These are phyloP conservation scores for Globisporangium cystogenes DNA, from an alignment of 352 stramenopile species.

Conservation along the genomic window DNA sequence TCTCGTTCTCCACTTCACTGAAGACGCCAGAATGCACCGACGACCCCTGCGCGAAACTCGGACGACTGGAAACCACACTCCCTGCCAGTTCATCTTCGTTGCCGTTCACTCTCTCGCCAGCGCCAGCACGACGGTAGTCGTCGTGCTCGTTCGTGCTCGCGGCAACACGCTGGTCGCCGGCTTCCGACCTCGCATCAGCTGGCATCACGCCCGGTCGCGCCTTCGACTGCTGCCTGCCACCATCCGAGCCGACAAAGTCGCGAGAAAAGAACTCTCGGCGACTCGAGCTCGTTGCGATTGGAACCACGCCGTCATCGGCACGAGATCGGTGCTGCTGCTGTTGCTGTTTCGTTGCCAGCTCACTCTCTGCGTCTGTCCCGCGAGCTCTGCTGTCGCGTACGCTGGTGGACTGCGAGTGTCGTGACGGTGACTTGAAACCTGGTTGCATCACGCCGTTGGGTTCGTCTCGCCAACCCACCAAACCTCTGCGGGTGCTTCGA, in stretches of 20 bases:
- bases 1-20: neutral
- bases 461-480: neutral
- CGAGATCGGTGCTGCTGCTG: neutral
- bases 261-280: too few relatives aligned
- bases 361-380: neutral
- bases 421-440: neutral
- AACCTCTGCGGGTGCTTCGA: neutral
- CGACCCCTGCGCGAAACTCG: neutral
- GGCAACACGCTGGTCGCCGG: neutral
- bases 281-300: too few relatives aligned
- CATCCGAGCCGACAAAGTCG: too few relatives aligned
- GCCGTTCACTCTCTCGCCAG: too few relatives aligned
- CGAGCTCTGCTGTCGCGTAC: neutral
- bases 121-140: neutral
- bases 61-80: neutral
- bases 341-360: neutral
- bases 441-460: neutral
- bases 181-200: too few relatives aligned
- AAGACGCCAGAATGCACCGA: constrained; percentile 3
- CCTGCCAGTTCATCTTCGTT: neutral
- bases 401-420: neutral
- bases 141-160: neutral
- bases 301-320: neutral
- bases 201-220: too few relatives aligned
- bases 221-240: too few relatives aligned